phyloP scores from a whole-genome alignment of 768 basidiomycete genomes.

The Boletus sp. region DNA sequence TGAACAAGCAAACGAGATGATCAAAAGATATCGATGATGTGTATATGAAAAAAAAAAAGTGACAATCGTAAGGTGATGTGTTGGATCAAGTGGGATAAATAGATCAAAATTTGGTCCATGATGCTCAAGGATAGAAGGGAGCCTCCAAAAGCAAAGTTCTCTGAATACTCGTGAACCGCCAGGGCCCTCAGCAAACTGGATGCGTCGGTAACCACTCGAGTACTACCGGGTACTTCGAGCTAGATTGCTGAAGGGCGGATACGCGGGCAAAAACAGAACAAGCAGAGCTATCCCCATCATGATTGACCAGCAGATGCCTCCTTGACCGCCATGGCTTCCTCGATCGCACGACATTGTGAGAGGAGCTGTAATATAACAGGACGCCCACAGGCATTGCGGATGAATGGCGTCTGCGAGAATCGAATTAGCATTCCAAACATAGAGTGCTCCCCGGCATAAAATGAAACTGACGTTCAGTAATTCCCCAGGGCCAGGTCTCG shows the following conservation, averaged over 20 bases:
- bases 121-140: neutral
- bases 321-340: slow-evolving; percentile 37
- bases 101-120: neutral
- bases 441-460: neutral
- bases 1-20: slow-evolving; percentile 5
- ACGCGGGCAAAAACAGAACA: neutral
- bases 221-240: too few species aligned
- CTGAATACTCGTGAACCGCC: neutral
- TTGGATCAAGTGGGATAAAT: neutral
- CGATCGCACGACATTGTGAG: slow-evolving; percentile 63
- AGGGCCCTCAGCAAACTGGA: too few species aligned
- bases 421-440: slow-evolving; percentile 2
- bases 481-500: slow-evolving; percentile 54
- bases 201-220: too few species aligned
- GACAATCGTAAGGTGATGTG: neutral
- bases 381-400: slow-evolving; percentile 67
- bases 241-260: too few species aligned
- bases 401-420: slow-evolving; percentile 50
- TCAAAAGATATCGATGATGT: neutral
- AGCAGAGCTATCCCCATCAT: neutral
- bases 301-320: slow-evolving; percentile 8
- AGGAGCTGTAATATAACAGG: slow-evolving; percentile 64
- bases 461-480: slow-evolving; percentile 51
- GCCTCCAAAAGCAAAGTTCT: neutral
- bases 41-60: neutral